Evolutionary conservation across 1,284 basidiomycete genomes (phyloP), one percentile per base, ranked within the genome.

Genomic region (Dichomitus squalens): DNA sequence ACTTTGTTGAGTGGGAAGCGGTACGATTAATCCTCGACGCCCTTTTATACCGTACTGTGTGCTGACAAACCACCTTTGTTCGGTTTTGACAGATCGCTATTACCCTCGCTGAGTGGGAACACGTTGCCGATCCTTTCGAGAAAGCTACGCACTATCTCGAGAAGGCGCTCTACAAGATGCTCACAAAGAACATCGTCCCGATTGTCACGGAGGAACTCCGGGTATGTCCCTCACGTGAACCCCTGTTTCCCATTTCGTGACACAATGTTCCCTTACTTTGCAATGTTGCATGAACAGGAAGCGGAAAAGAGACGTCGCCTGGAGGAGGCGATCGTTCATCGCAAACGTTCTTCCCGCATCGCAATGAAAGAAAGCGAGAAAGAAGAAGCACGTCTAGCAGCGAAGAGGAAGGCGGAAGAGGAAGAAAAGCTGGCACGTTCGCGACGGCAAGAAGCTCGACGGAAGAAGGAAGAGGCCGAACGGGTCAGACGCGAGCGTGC

Each of bases 321-420:
- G 46, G 88, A 90, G 62, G 82, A 90, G 54, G 87, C 90, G 3
- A 74, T 93, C 12, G 82, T 85, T 23, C 86, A 87, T 59, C 84
- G 92, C 56, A 95, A 95, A 72, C 85, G 92, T 27, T 93, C 92
- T 2, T 90, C 90, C 41, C 88, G 93, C 34, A 84, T 95, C 57
- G 91, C 92, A 5, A 72, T 85, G 35, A 88, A 83, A 63, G 90
- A 92, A 67, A 80, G 72, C 49, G 87, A 88, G 70, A 85, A 83
- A 64, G 87, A 90, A 67, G 87, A 90, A 66, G 86, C 86, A 11
- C 76, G 80, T 39, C 63, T 79, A 11, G 77, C 79, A 3, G 80
- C 80, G 16, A 75, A 78, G 61, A 81, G 76, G 64, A 82, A 81
- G 55, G 79, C 77, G 0, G 87, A 90, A 59, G 87, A 86, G 49